A percentile compares a stretch with the other conserved stretches of the same genome.
phyloP scores from a whole-genome alignment of 371 early-diverging fungal species.

The Lichtheimia hyalospora region DNA sequence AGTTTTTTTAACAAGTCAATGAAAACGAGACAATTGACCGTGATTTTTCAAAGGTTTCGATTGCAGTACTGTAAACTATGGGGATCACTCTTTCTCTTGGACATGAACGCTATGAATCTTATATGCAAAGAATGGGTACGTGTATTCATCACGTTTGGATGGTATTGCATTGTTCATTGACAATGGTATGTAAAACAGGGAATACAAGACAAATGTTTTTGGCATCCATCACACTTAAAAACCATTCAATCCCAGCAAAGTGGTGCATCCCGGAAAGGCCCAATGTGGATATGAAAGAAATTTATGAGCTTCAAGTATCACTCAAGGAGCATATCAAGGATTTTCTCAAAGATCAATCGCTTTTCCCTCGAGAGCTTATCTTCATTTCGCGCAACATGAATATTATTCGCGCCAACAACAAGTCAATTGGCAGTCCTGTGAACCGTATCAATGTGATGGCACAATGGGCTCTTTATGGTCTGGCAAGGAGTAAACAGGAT shows the following conservation, averaged over 20 bases:
- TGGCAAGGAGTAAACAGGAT: constrained; percentile 21
- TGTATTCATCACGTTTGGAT: neutral
- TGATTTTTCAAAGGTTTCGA: constrained; percentile 64
- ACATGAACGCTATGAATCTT: constrained; percentile 54
- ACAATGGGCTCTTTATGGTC: constrained; percentile 72
- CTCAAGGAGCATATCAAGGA: constrained; percentile 71
- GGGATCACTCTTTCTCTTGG: constrained; percentile 82
- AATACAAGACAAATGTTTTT: constrained; percentile 81
- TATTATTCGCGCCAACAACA: constrained; percentile 84
- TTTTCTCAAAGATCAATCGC: constrained; percentile 71
- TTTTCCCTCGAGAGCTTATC: constrained; percentile 85
- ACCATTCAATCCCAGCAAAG: constrained; percentile 65
- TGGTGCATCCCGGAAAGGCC: constrained; percentile 47
- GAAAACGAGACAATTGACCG: constrained; percentile 29
- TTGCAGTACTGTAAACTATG: constrained; percentile 82
- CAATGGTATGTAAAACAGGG: constrained; percentile 42
- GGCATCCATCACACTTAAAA: constrained; percentile 81
- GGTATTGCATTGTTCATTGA: neutral
- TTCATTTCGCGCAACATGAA: constrained; percentile 92
- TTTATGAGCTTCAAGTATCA: constrained; percentile 72
- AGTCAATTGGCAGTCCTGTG: constrained; percentile 81
- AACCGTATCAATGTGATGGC: constrained; percentile 90
- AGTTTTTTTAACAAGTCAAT: constrained; percentile 26
- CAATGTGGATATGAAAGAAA: constrained; percentile 45
- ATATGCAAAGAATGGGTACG: constrained; percentile 72